Percentiles rank a stretch among this genome's conserved stretches.
phyloP scores from a whole-genome alignment of 441 rosid species.

The Euphorbia celastroides region DNA sequence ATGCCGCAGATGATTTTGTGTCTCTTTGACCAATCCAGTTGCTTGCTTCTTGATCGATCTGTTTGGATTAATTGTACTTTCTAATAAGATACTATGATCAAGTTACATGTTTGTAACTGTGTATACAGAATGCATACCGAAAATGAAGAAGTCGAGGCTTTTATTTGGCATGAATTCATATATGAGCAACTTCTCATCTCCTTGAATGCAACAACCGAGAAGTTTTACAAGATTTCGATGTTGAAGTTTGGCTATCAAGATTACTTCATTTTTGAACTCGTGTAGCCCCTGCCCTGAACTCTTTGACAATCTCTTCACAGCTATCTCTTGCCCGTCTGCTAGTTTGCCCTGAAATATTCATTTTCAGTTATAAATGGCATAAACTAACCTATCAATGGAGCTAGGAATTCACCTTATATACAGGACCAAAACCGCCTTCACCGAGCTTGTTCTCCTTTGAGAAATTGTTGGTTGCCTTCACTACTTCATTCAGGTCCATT shows the following conservation, averaged over 20 bases:
- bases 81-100: no score
- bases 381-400: no score
- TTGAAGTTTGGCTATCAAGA: slow-evolving; percentile 32
- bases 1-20: slow-evolving; percentile 34
- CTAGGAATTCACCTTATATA: slow-evolving; percentile 17
- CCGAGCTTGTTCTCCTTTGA: slow-evolving; percentile 8
- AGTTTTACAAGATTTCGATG: slow-evolving; percentile 39
- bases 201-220: slow-evolving; percentile 32
- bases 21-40: slow-evolving; percentile 34
- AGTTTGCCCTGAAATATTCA: slow-evolving; percentile 11
- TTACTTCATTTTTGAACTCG: slow-evolving; percentile 38
- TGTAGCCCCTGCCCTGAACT: slow-evolving; percentile 14
- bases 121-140: slow-evolving; percentile 33
- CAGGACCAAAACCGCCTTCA: slow-evolving; percentile 18
- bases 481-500: neutral
- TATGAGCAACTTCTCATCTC: slow-evolving; percentile 26
- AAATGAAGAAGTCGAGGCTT: slow-evolving; percentile 37
- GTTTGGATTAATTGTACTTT: neutral
- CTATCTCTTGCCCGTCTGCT: slow-evolving; percentile 7
- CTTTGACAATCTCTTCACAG: slow-evolving; percentile 15
- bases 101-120: no score
- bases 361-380: no score
- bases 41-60: slow-evolving; percentile 24
- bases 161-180: slow-evolving; percentile 35
- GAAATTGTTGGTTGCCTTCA: slow-evolving; percentile 6